Conservation (phyloP, 1,284 basidiomycete genomes). For the Tetrapyrgos nigripes region DNA sequence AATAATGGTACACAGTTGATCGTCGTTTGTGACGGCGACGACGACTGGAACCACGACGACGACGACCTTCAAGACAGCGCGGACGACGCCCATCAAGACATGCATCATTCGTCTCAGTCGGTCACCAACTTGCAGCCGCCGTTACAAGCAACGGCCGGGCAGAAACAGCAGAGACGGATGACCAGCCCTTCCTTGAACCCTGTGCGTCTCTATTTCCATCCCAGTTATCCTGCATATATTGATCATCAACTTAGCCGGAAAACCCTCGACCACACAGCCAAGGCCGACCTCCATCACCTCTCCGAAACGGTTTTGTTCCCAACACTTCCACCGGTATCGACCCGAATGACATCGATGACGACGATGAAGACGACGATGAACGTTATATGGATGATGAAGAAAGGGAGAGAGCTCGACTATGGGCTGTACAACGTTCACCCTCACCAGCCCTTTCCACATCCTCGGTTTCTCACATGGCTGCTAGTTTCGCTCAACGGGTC, state of each 20-base stretch:
- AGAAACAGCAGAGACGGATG: neutral
- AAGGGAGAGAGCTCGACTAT: conserved; percentile 8
- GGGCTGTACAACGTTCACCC: conserved; percentile 54
- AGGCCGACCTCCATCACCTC: conserved; percentile 67
- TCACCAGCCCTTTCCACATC: conserved; percentile 55
- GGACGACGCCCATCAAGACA: neutral
- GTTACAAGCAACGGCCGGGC: neutral
- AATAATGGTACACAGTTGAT: neutral
- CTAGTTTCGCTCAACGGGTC: conserved; percentile 73
- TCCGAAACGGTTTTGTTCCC: conserved; percentile 63
- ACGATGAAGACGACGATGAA: conserved; percentile 49
- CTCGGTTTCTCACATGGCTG: conserved; percentile 73
- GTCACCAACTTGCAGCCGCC: neutral
- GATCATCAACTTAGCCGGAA: neutral
- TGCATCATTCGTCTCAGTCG: neutral
- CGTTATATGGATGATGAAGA: conserved; percentile 39
- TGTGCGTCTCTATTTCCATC: neutral
- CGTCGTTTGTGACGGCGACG: neutral
- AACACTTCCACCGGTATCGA: conserved; percentile 65
- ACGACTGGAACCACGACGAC: too few relatives aligned
- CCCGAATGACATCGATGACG: conserved; percentile 46
- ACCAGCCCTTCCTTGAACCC: neutral
- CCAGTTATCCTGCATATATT: neutral
- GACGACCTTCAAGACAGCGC: neutral
- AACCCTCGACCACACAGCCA: neutral